Percentiles rank a stretch among this genome's conserved stretches.
Evolutionary conservation across 106 monocot species (phyloP).

Genomic region (Acorus calamus): DNA sequence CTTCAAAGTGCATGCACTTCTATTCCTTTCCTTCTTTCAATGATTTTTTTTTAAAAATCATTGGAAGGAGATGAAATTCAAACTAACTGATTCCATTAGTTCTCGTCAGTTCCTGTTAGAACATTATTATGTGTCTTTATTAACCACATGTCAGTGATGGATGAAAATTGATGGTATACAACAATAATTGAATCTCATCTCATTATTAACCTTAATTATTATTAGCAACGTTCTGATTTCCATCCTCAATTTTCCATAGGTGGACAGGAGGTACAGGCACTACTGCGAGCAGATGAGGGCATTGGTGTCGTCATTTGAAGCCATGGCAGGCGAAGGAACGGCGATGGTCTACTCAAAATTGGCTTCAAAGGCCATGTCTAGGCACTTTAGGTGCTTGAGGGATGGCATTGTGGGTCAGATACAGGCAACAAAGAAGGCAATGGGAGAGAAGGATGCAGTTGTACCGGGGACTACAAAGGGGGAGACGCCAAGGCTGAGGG

Average conservation of each 20-base stretch:
- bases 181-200: too few species aligned
- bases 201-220: too few species aligned
- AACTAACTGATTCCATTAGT: too few species aligned
- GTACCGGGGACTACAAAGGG: slow-evolving; percentile 43
- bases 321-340: slow-evolving; percentile 56
- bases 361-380: slow-evolving; percentile 81
- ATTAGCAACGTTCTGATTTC: too few species aligned
- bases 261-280: slow-evolving; percentile 58
- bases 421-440: slow-evolving; percentile 39
- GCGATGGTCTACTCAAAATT: slow-evolving; percentile 46
- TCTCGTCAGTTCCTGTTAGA: too few species aligned
- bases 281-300: slow-evolving; percentile 76
- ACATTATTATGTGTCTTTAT: too few species aligned
- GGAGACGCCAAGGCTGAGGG: slow-evolving; percentile 71
- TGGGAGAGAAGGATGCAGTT: slow-evolving; percentile 57
- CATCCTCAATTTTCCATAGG: slow-evolving; percentile 15
- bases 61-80: too few species aligned
- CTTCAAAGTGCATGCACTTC: too few species aligned
- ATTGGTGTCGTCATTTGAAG: slow-evolving; percentile 54
- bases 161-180: too few species aligned
- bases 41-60: too few species aligned
- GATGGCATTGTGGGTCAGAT: slow-evolving; percentile 68
- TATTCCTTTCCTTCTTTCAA: too few species aligned
- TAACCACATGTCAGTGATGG: too few species aligned
- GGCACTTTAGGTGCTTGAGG: slow-evolving; percentile 67